Conservation (phyloP, 2,329 filamentous ascomycete genomes). For the Phyllosticta ampelicida region DNA sequence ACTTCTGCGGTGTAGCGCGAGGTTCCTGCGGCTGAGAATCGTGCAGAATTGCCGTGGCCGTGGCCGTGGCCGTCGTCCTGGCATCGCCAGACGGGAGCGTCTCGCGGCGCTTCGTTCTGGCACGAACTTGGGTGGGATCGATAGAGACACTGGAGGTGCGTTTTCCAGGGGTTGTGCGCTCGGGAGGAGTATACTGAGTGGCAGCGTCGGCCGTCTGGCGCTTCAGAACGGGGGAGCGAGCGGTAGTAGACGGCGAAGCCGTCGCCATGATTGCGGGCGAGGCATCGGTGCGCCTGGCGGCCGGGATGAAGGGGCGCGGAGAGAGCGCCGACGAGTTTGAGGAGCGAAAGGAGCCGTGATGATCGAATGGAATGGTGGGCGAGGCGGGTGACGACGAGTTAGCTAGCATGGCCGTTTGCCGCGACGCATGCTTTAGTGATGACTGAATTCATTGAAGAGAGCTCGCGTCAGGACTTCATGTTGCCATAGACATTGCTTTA, state of each 20-base stretch:
- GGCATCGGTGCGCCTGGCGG: slow-evolving; percentile 23
- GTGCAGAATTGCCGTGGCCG: not conserved
- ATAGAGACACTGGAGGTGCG: slow-evolving; percentile 5
- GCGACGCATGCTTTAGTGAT: slow-evolving; percentile 7
- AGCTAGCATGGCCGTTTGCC: slow-evolving; percentile 17
- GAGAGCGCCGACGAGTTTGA: slow-evolving; percentile 20
- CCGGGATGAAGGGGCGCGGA: slow-evolving; percentile 22
- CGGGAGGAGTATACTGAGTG: slow-evolving; percentile 46
- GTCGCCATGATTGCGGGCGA: slow-evolving; percentile 16
- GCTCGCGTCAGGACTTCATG: not conserved
- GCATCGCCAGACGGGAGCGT: slow-evolving; percentile 17
- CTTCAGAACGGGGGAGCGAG: slow-evolving; percentile 13
- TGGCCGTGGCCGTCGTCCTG: slow-evolving; percentile 6
- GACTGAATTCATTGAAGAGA: not conserved
- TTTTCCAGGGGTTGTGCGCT: slow-evolving; percentile 13
- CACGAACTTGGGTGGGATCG: slow-evolving; percentile 3
- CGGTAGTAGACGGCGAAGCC: slow-evolving; percentile 13
- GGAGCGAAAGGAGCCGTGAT: slow-evolving; percentile 25
- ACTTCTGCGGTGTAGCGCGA: slow-evolving; percentile 2
- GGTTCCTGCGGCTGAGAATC: not conserved
- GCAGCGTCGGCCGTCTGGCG: slow-evolving; percentile 37
- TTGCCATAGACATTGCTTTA: not conserved
- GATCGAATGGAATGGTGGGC: slow-evolving; percentile 25
- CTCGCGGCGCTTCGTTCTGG: slow-evolving; percentile 20
- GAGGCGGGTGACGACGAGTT: slow-evolving; percentile 28